These are phyloP conservation scores for Salix udensis DNA, from an alignment of 345 rosid genomes.

Conservation along the genomic window DNA sequence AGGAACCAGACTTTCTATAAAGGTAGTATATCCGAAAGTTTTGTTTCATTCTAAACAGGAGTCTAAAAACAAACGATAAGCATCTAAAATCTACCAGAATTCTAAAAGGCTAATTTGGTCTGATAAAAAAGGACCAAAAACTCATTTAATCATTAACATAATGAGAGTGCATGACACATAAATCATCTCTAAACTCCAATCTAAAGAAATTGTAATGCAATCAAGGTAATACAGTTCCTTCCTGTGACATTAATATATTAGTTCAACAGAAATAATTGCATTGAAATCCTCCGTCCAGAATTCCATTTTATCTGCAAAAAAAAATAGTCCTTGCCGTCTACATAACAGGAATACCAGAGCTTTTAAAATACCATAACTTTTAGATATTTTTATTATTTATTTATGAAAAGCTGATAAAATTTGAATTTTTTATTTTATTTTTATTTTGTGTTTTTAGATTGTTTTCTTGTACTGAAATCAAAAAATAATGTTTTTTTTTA, in stretches of 20 bases:
- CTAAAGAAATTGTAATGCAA: not conserved
- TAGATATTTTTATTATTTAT: too few relatives aligned
- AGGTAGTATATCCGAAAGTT: not conserved
- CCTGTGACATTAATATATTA: not conserved
- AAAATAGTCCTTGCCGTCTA: not conserved
- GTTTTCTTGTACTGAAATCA: too few relatives aligned
- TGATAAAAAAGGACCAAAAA: not conserved
- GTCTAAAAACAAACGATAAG: not conserved
- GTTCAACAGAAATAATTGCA: not conserved
- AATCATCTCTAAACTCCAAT: not conserved
- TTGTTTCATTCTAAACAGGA: not conserved
- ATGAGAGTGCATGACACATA: not conserved
- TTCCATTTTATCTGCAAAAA: not conserved
- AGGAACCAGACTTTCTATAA: not conserved
- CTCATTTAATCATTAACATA: too few relatives aligned
- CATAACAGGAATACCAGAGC: not conserved
- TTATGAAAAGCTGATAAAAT: too few relatives aligned
- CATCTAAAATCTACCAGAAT: not conserved
- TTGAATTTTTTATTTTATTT: too few relatives aligned
- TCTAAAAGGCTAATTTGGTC: not conserved
- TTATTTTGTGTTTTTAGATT: too few relatives aligned
- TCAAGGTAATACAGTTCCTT: not conserved
- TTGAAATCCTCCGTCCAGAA: not conserved
- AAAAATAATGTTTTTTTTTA: too few relatives aligned
- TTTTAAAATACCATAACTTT: too few relatives aligned